Base-by-base conservation (phyloP, 257 asterid species). In the Handroanthus guayacan region DNA sequence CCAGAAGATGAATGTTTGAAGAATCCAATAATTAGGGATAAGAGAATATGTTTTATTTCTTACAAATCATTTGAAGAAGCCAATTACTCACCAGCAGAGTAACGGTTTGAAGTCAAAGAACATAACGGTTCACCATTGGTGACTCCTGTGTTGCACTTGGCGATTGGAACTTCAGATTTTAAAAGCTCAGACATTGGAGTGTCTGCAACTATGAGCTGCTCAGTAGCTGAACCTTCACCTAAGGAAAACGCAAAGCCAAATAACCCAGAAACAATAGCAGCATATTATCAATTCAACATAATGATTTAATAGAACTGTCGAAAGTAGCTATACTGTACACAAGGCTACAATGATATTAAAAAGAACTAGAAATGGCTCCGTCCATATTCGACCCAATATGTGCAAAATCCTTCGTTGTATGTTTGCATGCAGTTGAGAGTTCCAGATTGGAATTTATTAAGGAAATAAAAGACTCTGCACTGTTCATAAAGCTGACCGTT, bases 131-230 rank as follows among this genome's bases (percentile, higher is more conserved):
- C 82, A 14, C 38, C 71, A 2, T 10, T 51, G 64, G 79, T 56
- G 55, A 72, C 78, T 65, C 84, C 79, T 48, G 56, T 36, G 54
- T 56, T 66, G 80, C 84, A 79, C 62, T 85, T 82, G 37, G 63
- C 75, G 57, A 67, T 76, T 18, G 82, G 69, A 77, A 77, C 78
- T 62, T 79, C 71, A 62, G 77, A 34, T 37, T 80, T 81, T 62
- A 77, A 57, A 48, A 75, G 73, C 77, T 92, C 94, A 0, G 92
- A 81, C n/a, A 85, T 70, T 9, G 96, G 97, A 10, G 97, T 91
- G 71, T 90, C 97, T 9, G 82, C 87, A 80, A 89, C 97, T 44
- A 87, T 64, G 13, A 76, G 82, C 67, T 84, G 80, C 67, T 81
- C 86, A 36, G 71, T 41, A 25, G 79, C 83, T 36, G 79, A 71